phyloP scores from a whole-genome alignment of 805 yeast species.

The Cyberlindnera mycetangii region DNA sequence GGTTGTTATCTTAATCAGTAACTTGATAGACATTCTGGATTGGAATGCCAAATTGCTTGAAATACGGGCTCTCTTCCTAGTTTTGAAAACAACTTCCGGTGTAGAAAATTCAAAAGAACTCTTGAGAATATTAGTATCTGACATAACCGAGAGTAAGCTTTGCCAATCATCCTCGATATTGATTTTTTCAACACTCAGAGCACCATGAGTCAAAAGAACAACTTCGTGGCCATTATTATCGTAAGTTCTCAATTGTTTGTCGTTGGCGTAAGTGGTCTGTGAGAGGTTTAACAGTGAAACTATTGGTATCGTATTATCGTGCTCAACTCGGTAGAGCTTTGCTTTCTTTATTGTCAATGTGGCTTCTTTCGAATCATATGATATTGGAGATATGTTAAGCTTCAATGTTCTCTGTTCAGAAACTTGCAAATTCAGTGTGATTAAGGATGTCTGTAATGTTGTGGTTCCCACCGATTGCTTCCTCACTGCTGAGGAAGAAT shows the following conservation, averaged over 20 bases:
- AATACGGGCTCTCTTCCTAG: constrained; percentile 25
- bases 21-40: constrained; percentile 20
- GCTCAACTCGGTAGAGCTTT: constrained; percentile 16
- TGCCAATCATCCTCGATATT: constrained; percentile 27
- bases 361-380: constrained; percentile 36
- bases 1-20: constrained; percentile 10
- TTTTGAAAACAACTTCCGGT: constrained; percentile 23
- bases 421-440: constrained; percentile 12
- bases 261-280: constrained; percentile 11
- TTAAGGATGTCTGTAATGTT: constrained; percentile 24
- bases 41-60: constrained; percentile 20
- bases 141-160: constrained; percentile 27
- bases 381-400: constrained; percentile 40
- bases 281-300: constrained; percentile 26
- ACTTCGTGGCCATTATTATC: constrained; percentile 31
- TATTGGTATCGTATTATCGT: constrained; percentile 18
- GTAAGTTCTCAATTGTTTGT: constrained; percentile 26
- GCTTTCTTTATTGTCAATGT: constrained; percentile 35
- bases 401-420: constrained; percentile 19
- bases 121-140: constrained; percentile 5
- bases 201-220: constrained; percentile 16
- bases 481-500: constrained; percentile 4
- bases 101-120: constrained; percentile 13
- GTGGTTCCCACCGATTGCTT: constrained; percentile 2
- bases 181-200: constrained; percentile 27